phyloP scores from a whole-genome alignment of 225 moss, liverwort and hornwort genomes.

The Sphagnum contortum region DNA sequence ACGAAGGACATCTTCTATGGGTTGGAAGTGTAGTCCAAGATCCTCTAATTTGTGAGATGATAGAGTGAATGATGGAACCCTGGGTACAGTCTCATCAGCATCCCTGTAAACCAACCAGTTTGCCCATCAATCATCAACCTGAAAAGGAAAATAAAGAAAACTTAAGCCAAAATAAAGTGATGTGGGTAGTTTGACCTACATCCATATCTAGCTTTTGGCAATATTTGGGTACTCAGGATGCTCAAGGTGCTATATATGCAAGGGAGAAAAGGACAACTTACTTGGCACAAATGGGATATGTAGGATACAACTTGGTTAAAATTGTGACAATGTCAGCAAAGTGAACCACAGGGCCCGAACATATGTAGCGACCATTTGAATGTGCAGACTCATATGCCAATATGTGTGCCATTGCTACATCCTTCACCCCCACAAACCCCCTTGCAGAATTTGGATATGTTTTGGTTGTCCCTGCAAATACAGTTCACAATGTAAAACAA shows the following conservation, averaged over 20 bases:
- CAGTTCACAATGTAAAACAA: too few relatives aligned
- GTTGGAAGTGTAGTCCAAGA: conserved; percentile 30
- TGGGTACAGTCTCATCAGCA: conserved; percentile 20
- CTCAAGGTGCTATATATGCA: background rate
- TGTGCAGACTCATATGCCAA: conserved; percentile 68
- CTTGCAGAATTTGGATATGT: conserved; percentile 10
- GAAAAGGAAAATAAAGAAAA: too few relatives aligned
- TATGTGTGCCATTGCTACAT: conserved; percentile 68
- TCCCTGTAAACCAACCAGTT: conserved; percentile 13
- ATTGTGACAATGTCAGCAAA: conserved; percentile 28
- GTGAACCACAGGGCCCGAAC: conserved; percentile 30
- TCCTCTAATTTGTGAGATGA: conserved; percentile 30
- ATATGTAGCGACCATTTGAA: conserved; percentile 71
- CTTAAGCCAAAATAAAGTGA: too few relatives aligned
- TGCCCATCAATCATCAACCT: too few relatives aligned
- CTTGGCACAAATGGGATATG: conserved; percentile 57
- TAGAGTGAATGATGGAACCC: conserved; percentile 11
- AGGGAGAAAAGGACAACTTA: conserved; percentile 15
- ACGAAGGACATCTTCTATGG: conserved; percentile 19
- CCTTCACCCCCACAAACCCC: conserved; percentile 66
- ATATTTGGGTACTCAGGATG: too few relatives aligned
- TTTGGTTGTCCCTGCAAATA: conserved; percentile 11
- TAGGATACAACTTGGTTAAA: conserved; percentile 48
- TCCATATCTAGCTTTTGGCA: too few relatives aligned
- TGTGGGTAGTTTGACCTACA: too few relatives aligned